These are phyloP conservation scores for Aureobasidium namibiae DNA, from an alignment of 2,329 filamentous ascomycete species.

Conservation along the genomic window DNA sequence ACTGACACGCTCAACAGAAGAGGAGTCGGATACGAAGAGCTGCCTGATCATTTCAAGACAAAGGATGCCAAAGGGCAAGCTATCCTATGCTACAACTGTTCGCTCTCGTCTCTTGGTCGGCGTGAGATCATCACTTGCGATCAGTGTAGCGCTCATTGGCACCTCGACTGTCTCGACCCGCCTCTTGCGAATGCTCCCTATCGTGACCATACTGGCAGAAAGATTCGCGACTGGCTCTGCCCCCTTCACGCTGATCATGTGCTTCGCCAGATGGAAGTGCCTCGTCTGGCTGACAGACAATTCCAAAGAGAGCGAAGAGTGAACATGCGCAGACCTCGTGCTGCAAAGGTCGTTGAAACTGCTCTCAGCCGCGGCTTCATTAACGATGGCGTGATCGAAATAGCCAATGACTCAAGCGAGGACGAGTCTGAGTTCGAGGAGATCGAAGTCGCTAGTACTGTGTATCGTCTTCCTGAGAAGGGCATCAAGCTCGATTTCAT, in stretches of 20 bases:
- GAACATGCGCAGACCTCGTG: constrained; percentile 44
- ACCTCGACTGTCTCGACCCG: constrained; percentile 84
- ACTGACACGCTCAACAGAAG: constrained; percentile 17
- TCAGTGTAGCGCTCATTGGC: constrained; percentile 74
- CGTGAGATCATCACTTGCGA: constrained; percentile 81
- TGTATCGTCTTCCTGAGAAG: constrained; percentile 37
- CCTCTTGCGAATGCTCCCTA: constrained; percentile 72
- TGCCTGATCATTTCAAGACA: constrained; percentile 23
- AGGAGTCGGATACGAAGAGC: constrained; percentile 38
- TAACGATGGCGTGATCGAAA: constrained; percentile 41
- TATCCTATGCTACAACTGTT: constrained; percentile 71
- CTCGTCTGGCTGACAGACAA: constrained; percentile 13
- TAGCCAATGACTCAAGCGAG: constrained; percentile 35
- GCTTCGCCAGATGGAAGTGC: constrained; percentile 48
- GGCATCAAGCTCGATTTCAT: constrained; percentile 53
- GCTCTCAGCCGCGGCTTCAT: constrained; percentile 52
- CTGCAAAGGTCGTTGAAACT: constrained; percentile 40
- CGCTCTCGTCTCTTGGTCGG: constrained; percentile 52
- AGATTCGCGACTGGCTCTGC: constrained; percentile 73
- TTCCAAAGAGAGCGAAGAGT: constrained; percentile 22
- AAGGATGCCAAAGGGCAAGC: constrained; percentile 64
- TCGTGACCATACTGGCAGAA: constrained; percentile 39
- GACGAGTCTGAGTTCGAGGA: constrained; percentile 38
- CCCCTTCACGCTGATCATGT: constrained; percentile 78
- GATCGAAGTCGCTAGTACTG: constrained; percentile 29